These are phyloP conservation scores for Porcisia hertigi DNA, from an alignment of 208 protist species.

Conservation along the genomic window DNA sequence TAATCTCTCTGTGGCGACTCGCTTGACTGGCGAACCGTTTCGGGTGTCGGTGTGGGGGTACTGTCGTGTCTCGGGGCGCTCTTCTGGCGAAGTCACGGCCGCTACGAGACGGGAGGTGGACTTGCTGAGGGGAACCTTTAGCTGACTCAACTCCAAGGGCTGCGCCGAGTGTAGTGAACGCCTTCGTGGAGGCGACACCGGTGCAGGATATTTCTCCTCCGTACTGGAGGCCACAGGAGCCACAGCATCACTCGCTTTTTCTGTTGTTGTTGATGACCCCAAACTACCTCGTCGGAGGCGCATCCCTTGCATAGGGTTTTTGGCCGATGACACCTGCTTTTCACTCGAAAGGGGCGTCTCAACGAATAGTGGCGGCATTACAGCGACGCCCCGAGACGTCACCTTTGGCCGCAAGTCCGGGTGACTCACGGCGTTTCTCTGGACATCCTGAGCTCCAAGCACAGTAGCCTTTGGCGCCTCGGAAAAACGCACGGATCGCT, in stretches of 20 bases:
- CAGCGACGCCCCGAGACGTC: neutral
- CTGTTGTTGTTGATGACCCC: neutral
- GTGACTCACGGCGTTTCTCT: neutral
- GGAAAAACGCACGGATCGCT: neutral
- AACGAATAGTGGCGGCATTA: neutral
- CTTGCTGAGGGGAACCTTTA: neutral
- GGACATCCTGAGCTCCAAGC: neutral
- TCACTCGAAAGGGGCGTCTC: neutral
- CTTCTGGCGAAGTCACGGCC: neutral
- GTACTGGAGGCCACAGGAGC: neutral
- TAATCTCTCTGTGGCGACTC: conserved; percentile 23
- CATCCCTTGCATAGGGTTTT: neutral
- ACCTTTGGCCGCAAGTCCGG: too few species aligned
- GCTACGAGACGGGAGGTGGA: neutral
- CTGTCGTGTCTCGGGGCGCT: conserved; percentile 7
- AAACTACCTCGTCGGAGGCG: neutral
- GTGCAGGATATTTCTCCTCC: neutral
- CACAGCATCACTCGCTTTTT: neutral
- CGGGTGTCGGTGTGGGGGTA: neutral
- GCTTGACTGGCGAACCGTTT: neutral
- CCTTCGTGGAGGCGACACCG: neutral
- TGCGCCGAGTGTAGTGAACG: neutral
- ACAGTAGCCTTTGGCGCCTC: neutral
- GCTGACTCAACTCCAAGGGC: neutral
- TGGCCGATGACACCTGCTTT: neutral